Conservation (phyloP, 768 basidiomycete species). For the Bullera alba region DNA sequence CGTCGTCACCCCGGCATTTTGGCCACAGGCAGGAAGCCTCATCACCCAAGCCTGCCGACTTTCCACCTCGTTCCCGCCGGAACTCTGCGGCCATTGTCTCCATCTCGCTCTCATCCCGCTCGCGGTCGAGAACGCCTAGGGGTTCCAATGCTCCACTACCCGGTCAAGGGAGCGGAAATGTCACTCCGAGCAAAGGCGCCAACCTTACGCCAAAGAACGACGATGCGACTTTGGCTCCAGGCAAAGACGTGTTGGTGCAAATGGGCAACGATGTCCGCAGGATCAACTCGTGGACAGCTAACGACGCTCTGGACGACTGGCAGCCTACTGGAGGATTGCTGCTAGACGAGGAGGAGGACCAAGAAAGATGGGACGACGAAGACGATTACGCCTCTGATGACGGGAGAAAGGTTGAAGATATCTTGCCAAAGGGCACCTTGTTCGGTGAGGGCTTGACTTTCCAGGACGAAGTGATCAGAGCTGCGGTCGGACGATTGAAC, state of each 20-base stretch:
- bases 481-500: conserved; percentile 27
- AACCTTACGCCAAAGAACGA: conserved; percentile 11
- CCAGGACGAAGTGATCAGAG: conserved; percentile 37
- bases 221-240: neutral
- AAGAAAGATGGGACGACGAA: neutral
- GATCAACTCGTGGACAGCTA: conserved; percentile 10
- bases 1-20: conserved; percentile 17
- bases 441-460: conserved; percentile 44
- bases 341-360: conserved; percentile 8
- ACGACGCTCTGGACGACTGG: conserved; percentile 26
- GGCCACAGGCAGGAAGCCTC: too few relatives aligned
- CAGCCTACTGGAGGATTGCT: conserved; percentile 36
- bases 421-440: conserved; percentile 32
- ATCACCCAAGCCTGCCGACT: conserved; percentile 7
- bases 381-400: conserved; percentile 19
- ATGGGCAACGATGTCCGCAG: conserved; percentile 18
- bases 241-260: conserved; percentile 21
- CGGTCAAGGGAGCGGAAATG: conserved; percentile 18
- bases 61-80: conserved; percentile 22
- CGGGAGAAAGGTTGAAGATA: conserved; percentile 20
- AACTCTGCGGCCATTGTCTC: conserved; percentile 40
- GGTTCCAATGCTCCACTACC: conserved; percentile 22
- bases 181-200: conserved; percentile 26
- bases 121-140: conserved; percentile 31
- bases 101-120: conserved; percentile 30